Base-by-base conservation (phyloP, 352 stramenopile species). In the Phytopythium helicoides region DNA sequence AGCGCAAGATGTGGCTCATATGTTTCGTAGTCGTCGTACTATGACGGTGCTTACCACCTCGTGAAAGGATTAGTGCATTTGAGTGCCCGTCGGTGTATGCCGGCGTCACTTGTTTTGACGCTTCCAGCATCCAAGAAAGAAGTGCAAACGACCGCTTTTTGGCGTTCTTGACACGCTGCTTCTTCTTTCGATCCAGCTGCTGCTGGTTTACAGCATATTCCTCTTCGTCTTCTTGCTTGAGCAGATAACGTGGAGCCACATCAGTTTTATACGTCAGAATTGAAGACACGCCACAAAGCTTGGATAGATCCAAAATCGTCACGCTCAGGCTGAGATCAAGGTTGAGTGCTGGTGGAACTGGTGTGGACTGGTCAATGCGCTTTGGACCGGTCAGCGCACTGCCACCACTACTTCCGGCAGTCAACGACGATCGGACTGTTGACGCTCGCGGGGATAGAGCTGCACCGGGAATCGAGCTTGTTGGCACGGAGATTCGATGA, bases 241-340 rank as follows among this genome's bases (percentile, higher is more conserved):
- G 28, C 46, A 54, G 38, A 65, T 47, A 34, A 9, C 62, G 54
- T 25, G 68, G 58, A 2, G 55, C 51, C 1, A 83, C 40, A 21
- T 80, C 57, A 0, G 73, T 86, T 42, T 77, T 70, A 55, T 89
- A 89, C 50, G 75, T 89, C 31, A 93, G 52, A 14, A 89, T 74
- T 6, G 82, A 77, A 6, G 80, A 90, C 9, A 93, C 72, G 23
- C 82, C 82, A 36, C 82, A 93, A 3, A 93, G 66, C 45, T 68
- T 76, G 15, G 82, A 93, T 16, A 93, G 58, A 41, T 93, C 82
- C 23, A 93, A 56, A 33, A 89, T 58, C 16, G 71, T 87, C 15
- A 91, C 82, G 21, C 74, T 87, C 23, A 91, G 64, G 46, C 73
- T 91, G 3, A 90, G 48, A 45, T 90, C 81, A 9, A 87, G 57